phyloP scores from a whole-genome alignment of 148 eudicot species.

The Hydrangea macrophylla region DNA sequence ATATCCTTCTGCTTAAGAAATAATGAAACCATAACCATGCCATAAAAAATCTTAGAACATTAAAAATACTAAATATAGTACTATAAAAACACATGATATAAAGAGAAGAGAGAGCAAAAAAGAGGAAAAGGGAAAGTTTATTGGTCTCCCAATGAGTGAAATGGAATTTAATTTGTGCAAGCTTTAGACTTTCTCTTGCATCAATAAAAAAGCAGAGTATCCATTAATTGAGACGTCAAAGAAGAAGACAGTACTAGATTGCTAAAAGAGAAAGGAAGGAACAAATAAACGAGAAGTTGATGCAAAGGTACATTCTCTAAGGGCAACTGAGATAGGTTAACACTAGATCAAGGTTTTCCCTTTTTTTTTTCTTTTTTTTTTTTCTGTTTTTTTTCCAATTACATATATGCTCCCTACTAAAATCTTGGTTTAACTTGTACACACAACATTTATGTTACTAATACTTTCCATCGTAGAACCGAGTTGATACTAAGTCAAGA shows the following conservation, averaged over 20 bases:
- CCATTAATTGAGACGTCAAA: conserved; percentile 4
- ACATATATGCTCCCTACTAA: too few relatives aligned
- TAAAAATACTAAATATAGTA: too few relatives aligned
- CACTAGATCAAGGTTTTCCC: neutral
- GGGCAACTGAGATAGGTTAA: conserved; percentile 2
- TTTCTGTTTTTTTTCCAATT: too few relatives aligned
- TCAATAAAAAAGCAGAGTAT: conserved; percentile 13
- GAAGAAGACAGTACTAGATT: conserved; percentile 12
- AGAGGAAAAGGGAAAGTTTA: conserved; percentile 6
- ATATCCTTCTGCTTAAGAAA: too few relatives aligned
- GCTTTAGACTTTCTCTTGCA: conserved; percentile 19
- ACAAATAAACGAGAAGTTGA: conserved; percentile 7
- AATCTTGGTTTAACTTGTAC: too few relatives aligned
- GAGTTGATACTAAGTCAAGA: too few relatives aligned
- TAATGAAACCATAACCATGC: too few relatives aligned
- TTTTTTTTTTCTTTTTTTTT: neutral
- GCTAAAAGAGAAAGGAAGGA: conserved; percentile 1
- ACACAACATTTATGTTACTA: too few relatives aligned
- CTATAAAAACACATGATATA: neutral
- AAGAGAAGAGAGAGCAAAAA: neutral
- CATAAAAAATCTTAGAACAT: too few relatives aligned
- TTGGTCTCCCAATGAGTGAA: conserved; percentile 11
- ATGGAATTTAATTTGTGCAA: neutral
- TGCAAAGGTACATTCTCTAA: conserved; percentile 3
- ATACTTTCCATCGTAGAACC: too few relatives aligned